Conservation (phyloP, 148 eudicot species). For the Oxyria digyna region DNA sequence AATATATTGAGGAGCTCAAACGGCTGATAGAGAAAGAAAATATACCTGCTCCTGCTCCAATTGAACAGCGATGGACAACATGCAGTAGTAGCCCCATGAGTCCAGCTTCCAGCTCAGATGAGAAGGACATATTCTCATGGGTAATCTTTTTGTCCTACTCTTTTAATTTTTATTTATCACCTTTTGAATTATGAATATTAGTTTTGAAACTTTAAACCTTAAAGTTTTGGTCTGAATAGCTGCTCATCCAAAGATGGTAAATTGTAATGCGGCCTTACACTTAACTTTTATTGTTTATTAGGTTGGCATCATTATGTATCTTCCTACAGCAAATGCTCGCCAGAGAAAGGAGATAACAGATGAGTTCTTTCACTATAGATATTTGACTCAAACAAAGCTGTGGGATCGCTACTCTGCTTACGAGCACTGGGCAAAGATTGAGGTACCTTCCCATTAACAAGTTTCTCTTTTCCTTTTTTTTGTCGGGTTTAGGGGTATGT, state of each 20-base stretch:
- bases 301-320: constrained; percentile 99
- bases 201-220: not conserved
- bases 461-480: not conserved
- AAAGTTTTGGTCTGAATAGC: not conserved
- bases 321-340: constrained; percentile 73
- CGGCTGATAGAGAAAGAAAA: constrained; percentile 62
- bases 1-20: constrained; percentile 66
- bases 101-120: constrained; percentile 73
- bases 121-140: constrained; percentile 90
- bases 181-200: not conserved
- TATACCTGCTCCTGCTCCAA: constrained; percentile 92
- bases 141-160: constrained; percentile 24
- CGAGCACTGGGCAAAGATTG: constrained; percentile 99
- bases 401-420: constrained; percentile 81
- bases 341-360: constrained; percentile 83
- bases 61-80: constrained; percentile 95
- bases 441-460: constrained; percentile 33
- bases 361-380: constrained; percentile 81
- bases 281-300: constrained; percentile 20
- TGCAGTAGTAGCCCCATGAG: constrained; percentile 80
- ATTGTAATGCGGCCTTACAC: not conserved
- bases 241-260: not conserved
- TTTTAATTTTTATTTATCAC: not conserved
- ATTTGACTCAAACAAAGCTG: constrained; percentile 49
- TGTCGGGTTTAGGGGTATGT: not conserved